These are phyloP conservation scores for Exophiala alcalophila DNA, from an alignment of 2,329 filamentous ascomycete species.

Conservation along the genomic window DNA sequence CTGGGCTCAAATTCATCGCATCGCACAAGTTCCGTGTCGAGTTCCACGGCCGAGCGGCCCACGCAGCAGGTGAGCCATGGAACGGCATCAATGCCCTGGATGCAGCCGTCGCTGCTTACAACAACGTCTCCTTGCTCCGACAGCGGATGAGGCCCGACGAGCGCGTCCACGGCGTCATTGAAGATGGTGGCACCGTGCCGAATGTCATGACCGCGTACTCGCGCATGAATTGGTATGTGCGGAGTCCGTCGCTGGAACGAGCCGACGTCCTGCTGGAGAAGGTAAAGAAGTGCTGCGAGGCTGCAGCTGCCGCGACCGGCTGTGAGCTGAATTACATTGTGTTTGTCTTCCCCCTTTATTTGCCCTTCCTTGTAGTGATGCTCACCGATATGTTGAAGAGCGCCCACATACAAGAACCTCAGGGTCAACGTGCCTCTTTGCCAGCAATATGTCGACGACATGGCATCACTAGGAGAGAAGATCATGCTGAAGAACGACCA, in stretches of 20 bases:
- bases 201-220: slow-evolving; percentile 57
- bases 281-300: slow-evolving; percentile 37
- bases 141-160: slow-evolving; percentile 56
- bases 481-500: slow-evolving; percentile 40
- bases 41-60: slow-evolving; percentile 52
- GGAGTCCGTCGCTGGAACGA: slow-evolving; percentile 44
- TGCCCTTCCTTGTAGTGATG: slow-evolving; percentile 40
- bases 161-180: slow-evolving; percentile 53
- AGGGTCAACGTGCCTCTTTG: slow-evolving; percentile 39
- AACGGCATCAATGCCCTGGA: slow-evolving; percentile 59
- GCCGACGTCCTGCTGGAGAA: slow-evolving; percentile 36
- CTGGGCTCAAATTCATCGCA: slow-evolving; percentile 26
- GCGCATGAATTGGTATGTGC: slow-evolving; percentile 45
- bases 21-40: slow-evolving; percentile 39
- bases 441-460: slow-evolving; percentile 44
- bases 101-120: slow-evolving; percentile 49
- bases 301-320: slow-evolving; percentile 36
- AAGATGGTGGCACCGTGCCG: slow-evolving; percentile 51
- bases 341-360: slow-evolving; percentile 40
- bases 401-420: slow-evolving; percentile 16
- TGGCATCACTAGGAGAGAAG: slow-evolving; percentile 41
- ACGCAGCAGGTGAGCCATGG: slow-evolving; percentile 57
- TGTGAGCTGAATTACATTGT: slow-evolving; percentile 34
- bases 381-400: slow-evolving; percentile 1
- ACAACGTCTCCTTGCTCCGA: slow-evolving; percentile 49